Evolutionary conservation across 176 grass and related monocot genomes (phyloP).

Genomic region (Dactylis glomerata): DNA sequence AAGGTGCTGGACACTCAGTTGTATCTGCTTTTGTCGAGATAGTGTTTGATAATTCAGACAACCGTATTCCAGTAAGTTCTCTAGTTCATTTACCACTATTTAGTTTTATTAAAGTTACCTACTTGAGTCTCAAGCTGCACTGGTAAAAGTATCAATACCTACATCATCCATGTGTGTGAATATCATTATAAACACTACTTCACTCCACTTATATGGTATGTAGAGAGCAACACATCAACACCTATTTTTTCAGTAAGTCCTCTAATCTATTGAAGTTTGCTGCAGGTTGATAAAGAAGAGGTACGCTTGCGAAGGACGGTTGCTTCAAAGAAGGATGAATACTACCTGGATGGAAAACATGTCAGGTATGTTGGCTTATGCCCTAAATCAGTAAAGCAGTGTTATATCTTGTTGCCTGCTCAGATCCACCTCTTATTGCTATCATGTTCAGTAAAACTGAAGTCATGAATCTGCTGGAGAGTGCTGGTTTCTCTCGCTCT

Average conservation of each 20-base stretch:
- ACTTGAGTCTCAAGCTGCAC: constrained; percentile 1
- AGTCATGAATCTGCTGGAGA: constrained; percentile 99
- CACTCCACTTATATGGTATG: not conserved
- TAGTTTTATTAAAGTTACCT: constrained; percentile 7
- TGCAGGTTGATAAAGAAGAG: constrained; percentile 94
- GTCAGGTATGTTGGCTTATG: constrained; percentile 60
- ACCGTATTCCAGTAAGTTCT: constrained; percentile 92
- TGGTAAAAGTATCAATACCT: not conserved
- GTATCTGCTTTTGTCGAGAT: constrained; percentile 99
- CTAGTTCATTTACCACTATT: constrained; percentile 4
- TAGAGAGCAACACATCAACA: not conserved
- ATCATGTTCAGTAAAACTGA: constrained; percentile 83
- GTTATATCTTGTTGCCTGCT: constrained; percentile 21
- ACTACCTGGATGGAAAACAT: constrained; percentile 92
- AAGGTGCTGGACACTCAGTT: constrained; percentile 97
- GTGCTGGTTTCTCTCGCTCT: constrained; percentile 97
- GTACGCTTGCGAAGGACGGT: constrained; percentile 88
- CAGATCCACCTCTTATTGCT: constrained; percentile 4
- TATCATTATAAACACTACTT: not conserved
- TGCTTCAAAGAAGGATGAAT: constrained; percentile 97
- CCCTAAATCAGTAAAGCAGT: constrained; percentile 16
- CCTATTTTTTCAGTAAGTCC: not conserved
- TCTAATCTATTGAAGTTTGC: constrained; percentile 18
- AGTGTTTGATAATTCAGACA: constrained; percentile 96
- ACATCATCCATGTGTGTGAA: not conserved